Base-by-base conservation (phyloP, 345 rosid species). In the Pugionium cornutum region DNA sequence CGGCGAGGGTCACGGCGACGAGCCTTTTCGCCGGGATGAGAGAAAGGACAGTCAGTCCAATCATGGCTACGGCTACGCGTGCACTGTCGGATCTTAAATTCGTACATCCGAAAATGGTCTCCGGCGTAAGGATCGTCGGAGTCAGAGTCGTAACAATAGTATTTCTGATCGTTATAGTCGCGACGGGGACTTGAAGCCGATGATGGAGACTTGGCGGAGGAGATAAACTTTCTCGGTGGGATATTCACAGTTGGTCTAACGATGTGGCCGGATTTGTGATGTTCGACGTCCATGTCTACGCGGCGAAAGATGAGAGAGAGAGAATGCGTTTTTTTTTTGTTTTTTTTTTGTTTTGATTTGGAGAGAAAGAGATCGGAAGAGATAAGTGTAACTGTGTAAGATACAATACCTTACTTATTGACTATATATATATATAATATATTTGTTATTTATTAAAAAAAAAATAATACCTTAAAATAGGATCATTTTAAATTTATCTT, bases 41-140 rank as follows among this genome's bases (percentile, higher is more conserved):
- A 84, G 0, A 89, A 92, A 6, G 99, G 99, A 70, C 99, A 92
- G 68, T 89, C 95, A 0, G 97, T 92, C 99, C 99, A 92, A 72
- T 89, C 99, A 10, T 92, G 99, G 79, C 95, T 89, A 34, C 97
- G 80, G 83, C 95, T 89, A 63, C 97, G 84, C 4, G 85, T 92
- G 72, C 99, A 92, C 48, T 85, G 80, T 37, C 96, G 88, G 63
- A 92, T 84, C 86, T 92, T 92, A 81, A 92, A 92, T 71, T 92
- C 99, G 5, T 82, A 89, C 89, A 92, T 89, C 25, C 97, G 81
- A 67, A 89, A 92, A 50, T 92, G 89, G 54, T 92, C 96, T 1
- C 86, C 77, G 6, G 88, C 83, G 67, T 88, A 89, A 3, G 92
- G 88, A 66, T 87, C 84, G 6, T 77, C 60, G 3, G 78, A 65